Evolutionary conservation across 2,329 filamentous ascomycete species (phyloP), one percentile per base, ranked within the genome.

Genomic region (Pseudogymnoascus sp.): DNA sequence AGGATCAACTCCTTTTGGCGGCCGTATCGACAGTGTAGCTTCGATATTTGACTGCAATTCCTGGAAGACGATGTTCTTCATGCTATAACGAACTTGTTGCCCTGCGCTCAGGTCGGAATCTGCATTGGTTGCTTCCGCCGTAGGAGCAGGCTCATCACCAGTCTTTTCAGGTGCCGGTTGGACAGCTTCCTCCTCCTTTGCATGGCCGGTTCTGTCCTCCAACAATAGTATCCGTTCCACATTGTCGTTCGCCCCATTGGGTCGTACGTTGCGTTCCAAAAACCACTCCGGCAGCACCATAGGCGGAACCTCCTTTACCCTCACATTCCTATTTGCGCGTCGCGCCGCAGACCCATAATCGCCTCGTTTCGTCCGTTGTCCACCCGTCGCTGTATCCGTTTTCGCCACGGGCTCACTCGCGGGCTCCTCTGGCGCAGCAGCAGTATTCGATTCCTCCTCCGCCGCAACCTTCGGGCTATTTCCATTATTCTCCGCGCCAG

Each of bases 241-340:
- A 6, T 62, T 62, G 18, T 62, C 29, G 2, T 29, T 48, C 39
- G 37, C 61, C 42, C 48, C 48, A 15, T 29, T 55, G 9, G 48
- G 27, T n/a, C 67, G 65, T 29, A 88, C 78, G 61, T 81, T 81
- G 18, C 75, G 71, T 39, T 79, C 73, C 60, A 84, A 72, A 64
- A 88, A 89, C 72, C 78, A 80, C 62, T 77, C 72, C 0, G 86
- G 84, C 12, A 89, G 73, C 59, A 79, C 75, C 21, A 83, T 74
- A 2, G 78, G 75, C n/a, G 82, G 82, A 9, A 84, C 61, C 27
- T 71, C 72, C 60, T 71, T 68, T 4, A 65, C 62, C 45, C 66
- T 63, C 58, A 67, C 66, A 59, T 62, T 65, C 39, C 68, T 65
- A 58, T 64, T 66, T 15, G 60, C 62, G 35, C 66, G 67, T 58